A percentile compares a stretch with the other conserved stretches of the same genome.
phyloP scores from a whole-genome alignment of 169 alveolate genomes.

The Besnoitia besnoiti region DNA sequence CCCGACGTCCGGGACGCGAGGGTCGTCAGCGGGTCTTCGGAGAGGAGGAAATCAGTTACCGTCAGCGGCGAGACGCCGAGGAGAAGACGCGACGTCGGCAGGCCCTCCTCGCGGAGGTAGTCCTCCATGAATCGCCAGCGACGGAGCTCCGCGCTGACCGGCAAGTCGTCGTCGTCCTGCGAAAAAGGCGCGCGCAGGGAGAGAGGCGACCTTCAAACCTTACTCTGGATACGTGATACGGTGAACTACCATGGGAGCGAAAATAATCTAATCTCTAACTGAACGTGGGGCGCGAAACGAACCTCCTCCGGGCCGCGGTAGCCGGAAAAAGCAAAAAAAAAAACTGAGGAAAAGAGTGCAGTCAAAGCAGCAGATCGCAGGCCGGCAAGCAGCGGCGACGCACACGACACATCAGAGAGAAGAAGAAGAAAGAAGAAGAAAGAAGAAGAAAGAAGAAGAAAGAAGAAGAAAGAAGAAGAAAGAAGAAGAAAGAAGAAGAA shows the following conservation, averaged over 20 bases:
- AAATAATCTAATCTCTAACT: too few relatives aligned
- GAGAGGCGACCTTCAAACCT: not conserved
- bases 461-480: not conserved
- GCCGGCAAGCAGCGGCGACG: too few relatives aligned
- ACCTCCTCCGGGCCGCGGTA: too few relatives aligned
- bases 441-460: not conserved
- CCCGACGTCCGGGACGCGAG: not conserved
- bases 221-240: too few relatives aligned
- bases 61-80: not conserved
- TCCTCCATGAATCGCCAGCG: slow-evolving; percentile 17
- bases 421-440: too few relatives aligned
- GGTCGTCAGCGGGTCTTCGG: not conserved
- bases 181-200: not conserved
- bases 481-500: not conserved
- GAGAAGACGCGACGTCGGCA: not conserved
- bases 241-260: too few relatives aligned
- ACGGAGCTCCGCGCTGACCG: not conserved
- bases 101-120: not conserved
- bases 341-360: too few relatives aligned
- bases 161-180: not conserved
- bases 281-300: too few relatives aligned
- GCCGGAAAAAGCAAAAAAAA: too few relatives aligned
- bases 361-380: too few relatives aligned
- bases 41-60: not conserved
- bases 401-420: too few relatives aligned